phyloP scores from a whole-genome alignment of 352 stramenopile genomes.

The Pythium monospermum region DNA sequence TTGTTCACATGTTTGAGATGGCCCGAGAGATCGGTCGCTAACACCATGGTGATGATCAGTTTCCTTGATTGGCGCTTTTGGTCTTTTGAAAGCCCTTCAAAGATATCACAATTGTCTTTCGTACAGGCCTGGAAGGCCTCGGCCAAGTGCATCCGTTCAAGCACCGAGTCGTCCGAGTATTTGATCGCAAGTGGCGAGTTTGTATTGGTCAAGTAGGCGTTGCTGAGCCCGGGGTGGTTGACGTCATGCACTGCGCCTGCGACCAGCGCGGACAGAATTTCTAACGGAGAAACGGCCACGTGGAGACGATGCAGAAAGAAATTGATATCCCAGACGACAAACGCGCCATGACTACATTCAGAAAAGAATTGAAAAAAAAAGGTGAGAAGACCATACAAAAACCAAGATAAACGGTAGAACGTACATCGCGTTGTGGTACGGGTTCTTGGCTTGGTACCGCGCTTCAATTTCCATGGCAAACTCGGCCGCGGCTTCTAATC shows the following conservation, averaged over 20 bases:
- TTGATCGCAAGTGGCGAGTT: conserved; percentile 83
- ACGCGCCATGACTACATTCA: conserved; percentile 48
- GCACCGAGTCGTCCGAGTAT: conserved; percentile 92
- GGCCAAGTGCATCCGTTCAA: conserved; percentile 81
- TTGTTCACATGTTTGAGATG: conserved; percentile 74
- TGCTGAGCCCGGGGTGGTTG: conserved; percentile 90
- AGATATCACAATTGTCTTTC: conserved; percentile 69
- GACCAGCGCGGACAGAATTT: conserved; percentile 80
- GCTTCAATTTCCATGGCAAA: conserved; percentile 63
- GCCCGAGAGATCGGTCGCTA: conserved; percentile 72
- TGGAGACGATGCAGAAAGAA: conserved; percentile 53
- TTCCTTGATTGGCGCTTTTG: conserved; percentile 47
- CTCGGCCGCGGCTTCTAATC: conserved; percentile 43
- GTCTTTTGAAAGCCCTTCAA: conserved; percentile 52
- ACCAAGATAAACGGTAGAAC: conserved; percentile 6
- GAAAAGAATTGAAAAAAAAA: conserved; percentile 1
- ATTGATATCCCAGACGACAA: conserved; percentile 71
- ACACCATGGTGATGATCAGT: conserved; percentile 80
- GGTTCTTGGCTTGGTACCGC: conserved; percentile 66
- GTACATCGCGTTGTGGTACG: conserved; percentile 76
- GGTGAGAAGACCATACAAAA: neutral
- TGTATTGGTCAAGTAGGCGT: conserved; percentile 86
- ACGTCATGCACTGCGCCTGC: conserved; percentile 91
- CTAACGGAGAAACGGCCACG: conserved; percentile 29
- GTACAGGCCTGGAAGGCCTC: conserved; percentile 60